Conservation (phyloP, 228 moss, liverwort and hornwort species). For the Sphagnum fallax region DNA sequence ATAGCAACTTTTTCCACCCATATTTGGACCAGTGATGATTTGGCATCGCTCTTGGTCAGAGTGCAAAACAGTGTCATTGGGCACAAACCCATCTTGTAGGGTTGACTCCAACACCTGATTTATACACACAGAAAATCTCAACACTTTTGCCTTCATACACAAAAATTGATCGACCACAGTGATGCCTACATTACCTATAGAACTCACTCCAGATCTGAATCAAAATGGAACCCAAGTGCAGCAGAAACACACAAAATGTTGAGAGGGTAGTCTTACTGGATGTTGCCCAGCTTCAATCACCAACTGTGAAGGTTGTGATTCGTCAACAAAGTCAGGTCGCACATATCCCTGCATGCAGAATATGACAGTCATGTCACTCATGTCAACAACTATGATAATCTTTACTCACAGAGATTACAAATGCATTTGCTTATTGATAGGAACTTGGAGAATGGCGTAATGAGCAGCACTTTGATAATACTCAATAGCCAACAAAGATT, state of each 20-base stretch:
- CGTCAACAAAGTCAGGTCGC: constrained; percentile 74
- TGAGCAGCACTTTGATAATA: too few relatives aligned
- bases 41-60: constrained; percentile 67
- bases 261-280: constrained; percentile 39
- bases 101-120: constrained; percentile 78
- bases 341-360: constrained; percentile 56
- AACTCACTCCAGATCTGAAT: too few relatives aligned
- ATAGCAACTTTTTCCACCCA: constrained; percentile 99
- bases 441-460: too few relatives aligned
- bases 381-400: not conserved
- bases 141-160: not conserved
- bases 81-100: constrained; percentile 82
- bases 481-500: too few relatives aligned
- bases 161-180: too few relatives aligned
- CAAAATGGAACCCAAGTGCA: not conserved
- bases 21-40: constrained; percentile 97
- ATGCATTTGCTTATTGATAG: too few relatives aligned
- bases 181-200: too few relatives aligned
- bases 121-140: not conserved
- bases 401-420: not conserved
- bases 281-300: constrained; percentile 69
- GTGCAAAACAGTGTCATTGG: constrained; percentile 79
- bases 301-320: constrained; percentile 61
- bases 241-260: not conserved
- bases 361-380: not conserved